These are phyloP conservation scores for Lotus japonicus DNA, from an alignment of 306 rosid genomes.

Conservation along the genomic window DNA sequence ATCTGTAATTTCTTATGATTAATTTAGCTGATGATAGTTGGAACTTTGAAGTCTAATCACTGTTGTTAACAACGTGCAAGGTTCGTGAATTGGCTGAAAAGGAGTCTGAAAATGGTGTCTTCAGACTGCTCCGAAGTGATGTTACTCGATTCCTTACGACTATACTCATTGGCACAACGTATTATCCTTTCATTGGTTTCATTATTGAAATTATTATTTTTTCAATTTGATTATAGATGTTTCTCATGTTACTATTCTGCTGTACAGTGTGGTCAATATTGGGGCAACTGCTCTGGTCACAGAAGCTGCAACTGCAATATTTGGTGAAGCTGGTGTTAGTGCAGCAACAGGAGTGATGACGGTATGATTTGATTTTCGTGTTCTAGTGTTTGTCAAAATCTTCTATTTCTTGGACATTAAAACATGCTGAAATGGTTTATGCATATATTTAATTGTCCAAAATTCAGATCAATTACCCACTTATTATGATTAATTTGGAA, in stretches of 20 bases:
- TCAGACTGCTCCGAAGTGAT: constrained; percentile 84
- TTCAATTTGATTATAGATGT: constrained; percentile 11
- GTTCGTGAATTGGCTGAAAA: constrained; percentile 87
- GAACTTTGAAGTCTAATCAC: constrained; percentile 14
- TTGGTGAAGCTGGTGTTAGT: constrained; percentile 98
- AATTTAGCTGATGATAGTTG: constrained; percentile 7
- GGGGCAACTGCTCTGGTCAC: constrained; percentile 97
- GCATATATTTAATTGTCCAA: constrained; percentile 4
- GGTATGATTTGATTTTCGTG: constrained; percentile 46
- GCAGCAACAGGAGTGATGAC: constrained; percentile 99
- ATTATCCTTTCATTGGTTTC: constrained; percentile 33
- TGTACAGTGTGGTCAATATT: constrained; percentile 86
- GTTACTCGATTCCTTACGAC: constrained; percentile 96
- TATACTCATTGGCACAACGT: constrained; percentile 99
- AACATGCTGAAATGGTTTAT: constrained; percentile 21
- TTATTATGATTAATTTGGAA: constrained; percentile 21
- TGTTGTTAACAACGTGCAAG: constrained; percentile 35
- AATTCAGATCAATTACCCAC: constrained; percentile 7
- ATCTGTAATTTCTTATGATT: not conserved
- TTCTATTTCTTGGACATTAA: not conserved
- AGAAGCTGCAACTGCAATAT: constrained; percentile 86
- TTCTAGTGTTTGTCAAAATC: constrained; percentile 4
- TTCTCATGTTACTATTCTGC: constrained; percentile 41
- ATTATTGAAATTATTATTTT: not conserved
- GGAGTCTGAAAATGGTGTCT: constrained; percentile 85